These are phyloP conservation scores for Lachancea dasiensis DNA, from an alignment of 805 yeast species.

Conservation along the genomic window DNA sequence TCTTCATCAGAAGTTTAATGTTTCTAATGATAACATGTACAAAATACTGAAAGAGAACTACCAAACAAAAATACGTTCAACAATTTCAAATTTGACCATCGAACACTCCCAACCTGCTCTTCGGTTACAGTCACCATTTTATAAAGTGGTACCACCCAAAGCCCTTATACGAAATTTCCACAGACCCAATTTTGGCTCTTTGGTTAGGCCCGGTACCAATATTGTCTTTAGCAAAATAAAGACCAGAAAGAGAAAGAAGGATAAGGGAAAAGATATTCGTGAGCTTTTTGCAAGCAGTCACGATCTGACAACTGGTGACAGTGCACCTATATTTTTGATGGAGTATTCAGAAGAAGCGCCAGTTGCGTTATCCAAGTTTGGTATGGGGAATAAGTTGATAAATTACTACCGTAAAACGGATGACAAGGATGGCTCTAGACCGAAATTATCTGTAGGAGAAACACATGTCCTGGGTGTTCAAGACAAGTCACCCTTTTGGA, in stretches of 20 bases:
- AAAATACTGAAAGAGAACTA: conserved; percentile 78
- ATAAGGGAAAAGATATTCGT: conserved; percentile 71
- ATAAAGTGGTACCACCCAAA: conserved; percentile 67
- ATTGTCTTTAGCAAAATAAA: conserved; percentile 73
- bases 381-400: conserved; percentile 92
- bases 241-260: conserved; percentile 79
- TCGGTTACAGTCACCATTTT: conserved; percentile 84
- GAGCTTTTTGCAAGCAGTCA: conserved; percentile 66
- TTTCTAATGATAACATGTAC: conserved; percentile 85
- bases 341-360: conserved; percentile 93
- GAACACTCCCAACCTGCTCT: conserved; percentile 90
- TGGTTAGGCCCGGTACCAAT: conserved; percentile 68
- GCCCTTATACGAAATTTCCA: conserved; percentile 73
- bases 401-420: conserved; percentile 84
- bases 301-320: conserved; percentile 80
- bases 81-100: conserved; percentile 81
- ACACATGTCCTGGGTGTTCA: conserved; percentile 94
- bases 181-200: conserved; percentile 55
- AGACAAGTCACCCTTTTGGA: conserved; percentile 97
- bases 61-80: conserved; percentile 86
- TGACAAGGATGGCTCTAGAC: conserved; percentile 78
- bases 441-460: conserved; percentile 85
- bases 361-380: conserved; percentile 73
- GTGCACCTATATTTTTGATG: conserved; percentile 67
- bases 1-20: conserved; percentile 59